Percentiles rank a stretch among this genome's conserved stretches.
phyloP scores from a whole-genome alignment of 2,329 filamentous ascomycete genomes.

The Coleophoma crateriformis region DNA sequence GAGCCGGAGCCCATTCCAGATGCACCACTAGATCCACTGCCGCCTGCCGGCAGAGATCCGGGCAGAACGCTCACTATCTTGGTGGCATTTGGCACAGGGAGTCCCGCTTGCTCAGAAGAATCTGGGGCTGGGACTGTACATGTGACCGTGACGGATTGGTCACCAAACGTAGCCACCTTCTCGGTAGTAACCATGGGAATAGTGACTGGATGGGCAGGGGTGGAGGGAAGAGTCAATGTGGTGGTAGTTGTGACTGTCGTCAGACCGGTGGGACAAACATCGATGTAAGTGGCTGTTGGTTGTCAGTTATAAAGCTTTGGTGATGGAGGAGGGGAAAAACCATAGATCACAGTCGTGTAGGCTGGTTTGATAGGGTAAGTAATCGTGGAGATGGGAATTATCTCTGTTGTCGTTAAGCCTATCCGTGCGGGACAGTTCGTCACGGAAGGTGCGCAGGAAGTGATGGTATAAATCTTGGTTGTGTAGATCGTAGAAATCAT shows the following conservation, averaged over 20 bases:
- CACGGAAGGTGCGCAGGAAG: constrained; percentile 13
- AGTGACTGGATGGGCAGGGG: not conserved
- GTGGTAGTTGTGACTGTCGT: not conserved
- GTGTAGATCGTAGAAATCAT: constrained; percentile 6
- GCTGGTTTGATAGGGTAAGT: constrained; percentile 21
- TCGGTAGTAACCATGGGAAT: not conserved
- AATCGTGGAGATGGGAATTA: constrained; percentile 23
- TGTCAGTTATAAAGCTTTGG: not conserved
- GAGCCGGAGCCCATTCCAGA: no score
- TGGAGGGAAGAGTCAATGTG: not conserved
- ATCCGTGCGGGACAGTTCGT: constrained; percentile 14
- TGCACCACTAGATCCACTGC: no score
- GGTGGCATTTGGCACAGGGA: no score
- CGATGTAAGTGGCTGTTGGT: not conserved
- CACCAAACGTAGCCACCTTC: not conserved
- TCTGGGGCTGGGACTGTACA: not conserved
- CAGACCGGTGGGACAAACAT: not conserved
- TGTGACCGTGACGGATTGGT: not conserved
- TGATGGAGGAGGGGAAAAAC: not conserved
- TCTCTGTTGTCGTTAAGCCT: constrained; percentile 14
- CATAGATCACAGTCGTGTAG: constrained; percentile 15
- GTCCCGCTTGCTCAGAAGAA: not conserved
- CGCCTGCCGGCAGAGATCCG: no score
- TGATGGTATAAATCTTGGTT: constrained; percentile 4
- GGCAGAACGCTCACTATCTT: no score